A percentile compares a stretch with the other conserved stretches of the same genome.
Conservation (phyloP, 2,329 filamentous ascomycete genomes). For the Fonsecaea multimorphosa region DNA sequence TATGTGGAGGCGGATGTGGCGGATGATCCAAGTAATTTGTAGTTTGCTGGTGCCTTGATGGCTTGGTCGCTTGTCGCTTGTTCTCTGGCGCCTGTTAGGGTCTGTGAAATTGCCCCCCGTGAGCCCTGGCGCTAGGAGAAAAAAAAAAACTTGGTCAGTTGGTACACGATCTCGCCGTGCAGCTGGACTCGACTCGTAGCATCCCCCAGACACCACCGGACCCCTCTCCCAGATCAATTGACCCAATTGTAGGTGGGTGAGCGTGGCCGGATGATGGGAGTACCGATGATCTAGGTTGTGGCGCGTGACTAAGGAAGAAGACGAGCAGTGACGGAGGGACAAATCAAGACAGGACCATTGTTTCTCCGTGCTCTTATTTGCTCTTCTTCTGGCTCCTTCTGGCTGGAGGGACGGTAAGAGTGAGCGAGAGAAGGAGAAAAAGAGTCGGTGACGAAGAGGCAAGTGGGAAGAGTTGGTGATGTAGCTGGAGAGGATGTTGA, state of each 20-base stretch:
- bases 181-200: background rate
- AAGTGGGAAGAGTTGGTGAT: background rate
- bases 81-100: background rate
- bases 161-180: background rate
- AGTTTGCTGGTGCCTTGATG: conserved; percentile 5
- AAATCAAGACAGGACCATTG: background rate
- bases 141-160: background rate
- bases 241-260: background rate
- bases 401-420: background rate
- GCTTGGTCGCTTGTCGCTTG: conserved; percentile 10
- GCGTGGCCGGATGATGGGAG: background rate
- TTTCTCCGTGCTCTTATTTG: background rate
- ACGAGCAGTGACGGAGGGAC: background rate
- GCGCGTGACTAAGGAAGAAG: background rate
- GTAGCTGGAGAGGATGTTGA: background rate
- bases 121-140: background rate
- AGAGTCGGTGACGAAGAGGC: conserved; percentile 23
- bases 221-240: background rate
- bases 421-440: conserved; percentile 2
- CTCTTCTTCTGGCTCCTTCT: too few species aligned
- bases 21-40: conserved; percentile 23
- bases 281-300: background rate
- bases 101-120: conserved; percentile 1
- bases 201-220: background rate
- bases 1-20: conserved; percentile 26